Percentiles rank a stretch among this genome's conserved stretches.
phyloP scores from a whole-genome alignment of 768 basidiomycete genomes.

The Pisolithus microcarpus region DNA sequence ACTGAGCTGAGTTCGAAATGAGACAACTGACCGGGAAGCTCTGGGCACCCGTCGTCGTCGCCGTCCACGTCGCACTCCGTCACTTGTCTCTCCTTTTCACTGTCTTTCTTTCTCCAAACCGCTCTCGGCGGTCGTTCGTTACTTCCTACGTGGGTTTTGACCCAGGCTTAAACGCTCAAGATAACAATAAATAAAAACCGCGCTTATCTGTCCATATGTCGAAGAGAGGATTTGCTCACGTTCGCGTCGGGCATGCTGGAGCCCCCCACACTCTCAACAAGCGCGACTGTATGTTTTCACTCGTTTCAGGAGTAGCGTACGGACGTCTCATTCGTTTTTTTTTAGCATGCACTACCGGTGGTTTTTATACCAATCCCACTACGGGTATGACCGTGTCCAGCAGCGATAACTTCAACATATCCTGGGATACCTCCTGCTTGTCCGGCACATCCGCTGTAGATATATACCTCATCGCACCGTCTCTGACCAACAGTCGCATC shows the following conservation, averaged over 20 bases:
- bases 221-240: constrained; percentile 22
- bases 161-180: background rate
- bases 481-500: constrained; percentile 34
- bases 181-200: constrained; percentile 4
- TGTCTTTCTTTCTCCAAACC: constrained; percentile 5
- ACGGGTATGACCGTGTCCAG: constrained; percentile 41
- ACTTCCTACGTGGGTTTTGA: constrained; percentile 5
- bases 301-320: background rate
- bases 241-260: constrained; percentile 21
- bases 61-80: background rate
- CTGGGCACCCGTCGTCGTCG: background rate
- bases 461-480: constrained; percentile 60
- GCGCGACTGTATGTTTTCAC: constrained; percentile 18
- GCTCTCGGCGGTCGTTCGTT: constrained; percentile 27
- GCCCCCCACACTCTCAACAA: constrained; percentile 13
- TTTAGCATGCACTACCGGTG: constrained; percentile 48
- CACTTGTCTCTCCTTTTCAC: constrained; percentile 9
- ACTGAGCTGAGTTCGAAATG: constrained; percentile 3
- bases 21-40: background rate
- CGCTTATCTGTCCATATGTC: constrained; percentile 14
- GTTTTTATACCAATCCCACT: constrained; percentile 54
- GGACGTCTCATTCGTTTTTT: constrained; percentile 1
- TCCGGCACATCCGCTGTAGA: constrained; percentile 41
- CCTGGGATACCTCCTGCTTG: constrained; percentile 62
- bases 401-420: constrained; percentile 43